phyloP scores from a whole-genome alignment of 768 basidiomycete genomes.

The Mycena belliarum region DNA sequence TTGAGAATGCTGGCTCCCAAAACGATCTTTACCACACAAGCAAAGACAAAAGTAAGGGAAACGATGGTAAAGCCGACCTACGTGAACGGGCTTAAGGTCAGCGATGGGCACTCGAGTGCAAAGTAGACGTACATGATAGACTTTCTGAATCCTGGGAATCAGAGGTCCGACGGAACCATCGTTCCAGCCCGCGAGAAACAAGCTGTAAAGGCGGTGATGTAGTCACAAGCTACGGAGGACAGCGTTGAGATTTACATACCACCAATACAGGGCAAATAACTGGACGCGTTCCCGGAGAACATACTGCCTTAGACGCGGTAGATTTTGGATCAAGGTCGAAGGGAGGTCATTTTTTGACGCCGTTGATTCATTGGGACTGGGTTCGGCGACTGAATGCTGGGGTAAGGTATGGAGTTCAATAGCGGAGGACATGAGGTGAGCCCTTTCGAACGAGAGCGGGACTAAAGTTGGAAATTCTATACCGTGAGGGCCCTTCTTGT shows the following conservation, averaged over 20 bases:
- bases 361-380: neutral
- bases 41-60: slow-evolving; percentile 57
- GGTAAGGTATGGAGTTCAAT: slow-evolving; percentile 13
- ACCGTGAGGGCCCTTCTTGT: too few species aligned
- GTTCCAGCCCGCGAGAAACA: slow-evolving; percentile 10
- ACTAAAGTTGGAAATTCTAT: too few species aligned
- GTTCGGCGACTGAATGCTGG: neutral
- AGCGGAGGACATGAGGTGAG: slow-evolving; percentile 15
- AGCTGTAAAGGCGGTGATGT: neutral
- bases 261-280: slow-evolving; percentile 19
- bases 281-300: slow-evolving; percentile 14
- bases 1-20: too few species aligned
- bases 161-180: slow-evolving; percentile 15
- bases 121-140: slow-evolving; percentile 5
- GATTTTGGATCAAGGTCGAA: neutral
- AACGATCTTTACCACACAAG: slow-evolving; percentile 35
- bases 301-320: slow-evolving; percentile 4
- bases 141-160: slow-evolving; percentile 18
- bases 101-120: neutral
- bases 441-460: too few species aligned
- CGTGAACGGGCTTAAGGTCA: too few species aligned
- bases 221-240: neutral
- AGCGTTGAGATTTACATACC: neutral
- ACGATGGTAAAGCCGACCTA: slow-evolving; percentile 55
- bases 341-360: neutral